Percentiles rank a stretch among this genome's conserved stretches.
These are phyloP conservation scores for Coprinopsis sp. DNA, from an alignment of 768 basidiomycete species.

Conservation along the genomic window DNA sequence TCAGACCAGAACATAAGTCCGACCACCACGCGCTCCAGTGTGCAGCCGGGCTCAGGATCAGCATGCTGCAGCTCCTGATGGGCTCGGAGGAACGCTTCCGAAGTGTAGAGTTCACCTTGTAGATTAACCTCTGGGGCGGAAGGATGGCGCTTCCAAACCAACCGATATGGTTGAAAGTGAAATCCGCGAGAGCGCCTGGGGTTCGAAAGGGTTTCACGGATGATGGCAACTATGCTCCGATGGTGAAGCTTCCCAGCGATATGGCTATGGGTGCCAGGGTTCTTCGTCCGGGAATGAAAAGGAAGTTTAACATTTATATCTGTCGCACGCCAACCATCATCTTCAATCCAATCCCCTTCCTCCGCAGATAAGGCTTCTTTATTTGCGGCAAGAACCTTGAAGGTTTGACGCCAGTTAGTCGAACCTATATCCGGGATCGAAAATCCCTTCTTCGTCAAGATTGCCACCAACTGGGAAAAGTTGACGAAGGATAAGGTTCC, in stretches of 20 bases:
- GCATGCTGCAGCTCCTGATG: constrained; percentile 4
- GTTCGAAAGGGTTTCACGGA: background rate
- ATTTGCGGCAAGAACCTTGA: constrained; percentile 1
- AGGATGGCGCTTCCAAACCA: background rate
- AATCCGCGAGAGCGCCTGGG: background rate
- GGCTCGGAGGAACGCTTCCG: constrained; percentile 6
- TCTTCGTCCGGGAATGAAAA: background rate
- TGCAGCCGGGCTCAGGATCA: constrained; percentile 1
- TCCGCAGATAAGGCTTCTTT: background rate
- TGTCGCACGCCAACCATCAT: background rate
- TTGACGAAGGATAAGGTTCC: too few relatives aligned
- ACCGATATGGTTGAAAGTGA: background rate
- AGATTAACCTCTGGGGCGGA: too few relatives aligned
- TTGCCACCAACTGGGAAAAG: too few relatives aligned
- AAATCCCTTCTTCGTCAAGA: too few relatives aligned
- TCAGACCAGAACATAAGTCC: constrained; percentile 26
- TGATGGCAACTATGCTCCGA: constrained; percentile 1
- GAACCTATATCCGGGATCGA: too few relatives aligned
- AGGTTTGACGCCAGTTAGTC: too few relatives aligned
- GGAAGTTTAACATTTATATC: background rate
- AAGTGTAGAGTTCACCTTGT: constrained; percentile 7
- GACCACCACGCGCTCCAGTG: constrained; percentile 11
- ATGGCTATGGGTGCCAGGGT: background rate
- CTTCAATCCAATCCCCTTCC: background rate
- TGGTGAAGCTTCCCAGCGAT: background rate